phyloP scores from a whole-genome alignment of 768 basidiomycete genomes.

The Saitozyma sp. region DNA sequence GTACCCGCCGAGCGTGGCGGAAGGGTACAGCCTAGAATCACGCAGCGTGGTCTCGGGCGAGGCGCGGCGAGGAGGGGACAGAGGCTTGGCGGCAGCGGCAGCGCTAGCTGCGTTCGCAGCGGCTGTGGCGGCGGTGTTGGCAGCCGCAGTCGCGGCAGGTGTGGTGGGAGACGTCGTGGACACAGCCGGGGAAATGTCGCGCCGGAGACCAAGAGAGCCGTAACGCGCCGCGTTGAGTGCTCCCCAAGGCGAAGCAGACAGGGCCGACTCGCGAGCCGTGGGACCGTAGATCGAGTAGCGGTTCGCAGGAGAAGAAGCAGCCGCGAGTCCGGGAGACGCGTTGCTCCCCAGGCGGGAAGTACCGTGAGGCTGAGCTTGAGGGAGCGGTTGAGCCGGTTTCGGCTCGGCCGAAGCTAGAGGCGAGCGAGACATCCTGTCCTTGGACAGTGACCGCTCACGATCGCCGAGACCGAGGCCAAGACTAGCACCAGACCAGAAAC shows the following conservation, averaged over 20 bases:
- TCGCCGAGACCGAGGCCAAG: no score
- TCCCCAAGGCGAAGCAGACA: constrained; percentile 25
- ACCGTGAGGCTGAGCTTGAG: background rate
- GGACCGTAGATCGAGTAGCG: constrained; percentile 43
- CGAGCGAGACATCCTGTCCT: constrained; percentile 22
- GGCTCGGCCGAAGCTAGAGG: constrained; percentile 13
- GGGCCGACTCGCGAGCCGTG: constrained; percentile 23
- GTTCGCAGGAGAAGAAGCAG: constrained; percentile 12
- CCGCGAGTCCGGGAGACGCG: background rate
- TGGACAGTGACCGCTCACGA: no score
- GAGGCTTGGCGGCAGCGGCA: background rate
- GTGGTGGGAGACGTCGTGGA: background rate
- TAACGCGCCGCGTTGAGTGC: constrained; percentile 12
- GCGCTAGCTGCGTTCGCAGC: background rate
- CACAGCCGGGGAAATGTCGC: constrained; percentile 2
- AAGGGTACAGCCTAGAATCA: constrained; percentile 2
- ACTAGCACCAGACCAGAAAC: background rate
- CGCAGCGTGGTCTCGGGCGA: constrained; percentile 4
- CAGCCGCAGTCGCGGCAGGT: background rate
- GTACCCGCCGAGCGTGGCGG: constrained; percentile 4
- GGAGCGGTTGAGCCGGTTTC: constrained; percentile 4
- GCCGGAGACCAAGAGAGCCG: constrained; percentile 2
- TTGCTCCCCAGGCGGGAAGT: constrained; percentile 12
- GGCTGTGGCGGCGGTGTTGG: background rate
- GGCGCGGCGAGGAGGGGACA: constrained; percentile 6